Base-by-base conservation (phyloP, 495 filamentous ascomycete species). In the Penicillium pancosmium region DNA sequence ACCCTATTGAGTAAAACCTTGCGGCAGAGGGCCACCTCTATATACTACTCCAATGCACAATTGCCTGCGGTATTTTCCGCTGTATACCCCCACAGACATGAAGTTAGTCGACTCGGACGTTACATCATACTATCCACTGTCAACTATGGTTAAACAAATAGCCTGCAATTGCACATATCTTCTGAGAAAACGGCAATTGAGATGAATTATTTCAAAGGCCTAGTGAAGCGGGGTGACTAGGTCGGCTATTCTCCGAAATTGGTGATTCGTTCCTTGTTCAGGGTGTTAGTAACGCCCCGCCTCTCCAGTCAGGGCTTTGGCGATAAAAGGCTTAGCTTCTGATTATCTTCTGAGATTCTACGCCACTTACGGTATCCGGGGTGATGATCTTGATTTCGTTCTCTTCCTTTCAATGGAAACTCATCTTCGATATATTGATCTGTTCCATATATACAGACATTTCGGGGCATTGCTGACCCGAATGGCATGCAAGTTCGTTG, bases 131-230 rank as follows among this genome's bases (percentile, higher is more conserved):
- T 21, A 33, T 16, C 50, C 8, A 25, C 16, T 23, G 9, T 38
- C 15, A 35, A 10, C n/a, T n/a, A 38, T 25, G 51, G 57, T 16
- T 60, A 54, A 59, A 15, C 40, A 15, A 59, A 55, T 54, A 54
- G 19, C 57, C 57, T 40, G 3, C 18, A 33, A 21, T 5, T 16
- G 3, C 40, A 33, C 27, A 31, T 41, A 1, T 9, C 23, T 52
- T 35, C 38, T 27, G 25, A 11, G 16, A 48, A n/a, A 40, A 15
- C 52, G 52, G 57, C 51, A 43, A 50, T 60, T 51, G 57, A 54
- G 16, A 13, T 12, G 34, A 44, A 16, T 9, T 9, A 44, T 31
- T 38, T 59, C n/a, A 34, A 38, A 55, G 25, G 57, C 52, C 57
- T 51, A 50, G 16, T 43, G 6, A 35, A 16, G 48, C 49, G 49